Evolutionary conservation across 164 flowering plant species (phyloP).

Genomic region (Liquidambar formosana): DNA sequence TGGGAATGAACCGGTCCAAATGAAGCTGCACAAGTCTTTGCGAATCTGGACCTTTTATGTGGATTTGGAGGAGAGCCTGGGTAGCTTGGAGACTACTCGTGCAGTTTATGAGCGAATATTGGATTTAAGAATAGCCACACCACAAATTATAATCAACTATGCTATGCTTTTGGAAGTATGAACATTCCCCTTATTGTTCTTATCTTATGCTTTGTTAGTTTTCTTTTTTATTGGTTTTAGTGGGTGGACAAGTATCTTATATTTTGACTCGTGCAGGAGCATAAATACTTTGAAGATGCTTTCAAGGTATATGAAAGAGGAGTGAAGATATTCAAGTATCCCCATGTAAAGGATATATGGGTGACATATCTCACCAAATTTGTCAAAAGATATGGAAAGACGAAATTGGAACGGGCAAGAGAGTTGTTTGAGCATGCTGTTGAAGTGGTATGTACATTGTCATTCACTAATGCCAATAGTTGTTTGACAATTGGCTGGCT

Average conservation of each 20-base stretch:
- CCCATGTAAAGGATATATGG: constrained; percentile 98
- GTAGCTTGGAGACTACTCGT: constrained; percentile 82
- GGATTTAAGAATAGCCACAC: constrained; percentile 90
- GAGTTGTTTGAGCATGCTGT: constrained; percentile 93
- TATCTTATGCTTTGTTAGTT: not conserved
- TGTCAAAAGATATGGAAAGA: constrained; percentile 85
- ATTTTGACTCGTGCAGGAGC: constrained; percentile 53
- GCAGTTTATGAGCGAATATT: constrained; percentile 85
- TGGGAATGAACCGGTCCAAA: constrained; percentile 94
- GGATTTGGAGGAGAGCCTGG: constrained; percentile 90
- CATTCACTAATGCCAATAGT: too few relatives aligned
- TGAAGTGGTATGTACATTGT: constrained; percentile 56
- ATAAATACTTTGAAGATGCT: constrained; percentile 94
- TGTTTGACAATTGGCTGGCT: not conserved
- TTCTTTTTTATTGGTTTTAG: not conserved
- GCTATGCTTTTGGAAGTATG: constrained; percentile 85
- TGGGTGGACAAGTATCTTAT: constrained; percentile 5
- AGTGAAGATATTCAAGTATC: constrained; percentile 91
- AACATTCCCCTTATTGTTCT: constrained; percentile 3
- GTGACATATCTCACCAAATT: constrained; percentile 91
- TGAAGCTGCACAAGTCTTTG: constrained; percentile 82
- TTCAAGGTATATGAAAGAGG: constrained; percentile 97
- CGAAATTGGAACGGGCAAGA: constrained; percentile 86
- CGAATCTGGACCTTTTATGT: constrained; percentile 86
- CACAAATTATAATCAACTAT: constrained; percentile 92